phyloP scores from a whole-genome alignment of 768 basidiomycete species.

The Hypholoma sublateritium region DNA sequence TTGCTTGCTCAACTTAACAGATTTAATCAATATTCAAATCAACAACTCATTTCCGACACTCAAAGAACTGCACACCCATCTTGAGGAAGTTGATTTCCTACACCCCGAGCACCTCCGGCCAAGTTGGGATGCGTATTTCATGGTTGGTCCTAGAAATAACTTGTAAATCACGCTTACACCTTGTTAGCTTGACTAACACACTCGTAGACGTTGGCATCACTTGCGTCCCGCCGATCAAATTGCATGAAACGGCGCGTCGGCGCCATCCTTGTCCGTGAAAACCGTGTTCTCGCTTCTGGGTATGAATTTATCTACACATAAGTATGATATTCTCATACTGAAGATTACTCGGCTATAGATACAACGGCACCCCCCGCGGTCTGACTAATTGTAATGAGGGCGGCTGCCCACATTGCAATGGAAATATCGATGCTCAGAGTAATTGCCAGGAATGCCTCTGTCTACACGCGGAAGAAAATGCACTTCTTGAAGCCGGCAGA shows the following conservation, averaged over 20 bases:
- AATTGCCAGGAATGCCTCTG: constrained; percentile 82
- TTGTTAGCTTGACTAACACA: not conserved
- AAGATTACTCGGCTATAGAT: constrained; percentile 46
- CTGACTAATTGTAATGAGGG: constrained; percentile 89
- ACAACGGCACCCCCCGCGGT: constrained; percentile 95
- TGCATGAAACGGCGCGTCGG: constrained; percentile 98
- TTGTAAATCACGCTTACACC: not conserved
- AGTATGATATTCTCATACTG: not conserved
- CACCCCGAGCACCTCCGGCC: constrained; percentile 80
- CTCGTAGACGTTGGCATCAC: constrained; percentile 76
- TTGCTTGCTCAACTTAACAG: constrained; percentile 35
- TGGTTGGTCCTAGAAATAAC: constrained; percentile 52
- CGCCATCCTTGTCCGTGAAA: constrained; percentile 85
- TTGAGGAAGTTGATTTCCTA: constrained; percentile 68
- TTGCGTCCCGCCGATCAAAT: constrained; percentile 88
- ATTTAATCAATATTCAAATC: constrained; percentile 60
- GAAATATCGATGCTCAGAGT: constrained; percentile 38
- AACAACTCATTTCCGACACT: constrained; percentile 62
- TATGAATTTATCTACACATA: constrained; percentile 30
- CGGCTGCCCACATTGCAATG: constrained; percentile 83
- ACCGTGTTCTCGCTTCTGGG: constrained; percentile 80
- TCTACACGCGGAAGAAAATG: constrained; percentile 98
- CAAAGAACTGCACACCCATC: constrained; percentile 53
- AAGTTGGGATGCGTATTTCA: constrained; percentile 96
- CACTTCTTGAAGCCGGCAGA: constrained; percentile 88